phyloP scores from a whole-genome alignment of 2,329 filamentous ascomycete species.

The Neonectria magnoliae region DNA sequence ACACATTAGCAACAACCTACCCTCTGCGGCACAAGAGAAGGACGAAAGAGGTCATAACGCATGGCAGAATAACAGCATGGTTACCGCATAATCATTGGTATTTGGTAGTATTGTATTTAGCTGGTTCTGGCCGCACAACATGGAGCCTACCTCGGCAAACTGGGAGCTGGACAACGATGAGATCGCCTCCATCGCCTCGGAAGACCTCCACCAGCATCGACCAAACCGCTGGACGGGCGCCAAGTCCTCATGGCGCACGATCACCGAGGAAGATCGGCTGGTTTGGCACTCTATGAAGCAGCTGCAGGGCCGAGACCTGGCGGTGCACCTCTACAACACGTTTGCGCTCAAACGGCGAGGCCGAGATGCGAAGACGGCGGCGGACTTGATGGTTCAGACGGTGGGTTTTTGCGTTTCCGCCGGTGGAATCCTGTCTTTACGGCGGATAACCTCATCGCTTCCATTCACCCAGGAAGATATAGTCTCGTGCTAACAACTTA shows the following conservation, averaged over 20 bases:
- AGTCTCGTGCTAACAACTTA: background rate
- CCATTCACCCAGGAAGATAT: background rate
- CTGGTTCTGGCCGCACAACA: background rate
- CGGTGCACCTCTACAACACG: slow-evolving; percentile 81
- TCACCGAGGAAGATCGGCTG: slow-evolving; percentile 70
- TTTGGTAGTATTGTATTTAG: background rate
- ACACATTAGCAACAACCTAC: slow-evolving; percentile 16
- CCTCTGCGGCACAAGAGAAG: no score
- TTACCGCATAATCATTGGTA: no score
- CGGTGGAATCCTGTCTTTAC: background rate
- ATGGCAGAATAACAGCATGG: background rate
- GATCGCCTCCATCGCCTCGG: slow-evolving; percentile 57
- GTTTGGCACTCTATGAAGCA: slow-evolving; percentile 72
- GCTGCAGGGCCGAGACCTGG: slow-evolving; percentile 72
- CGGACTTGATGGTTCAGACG: slow-evolving; percentile 43
- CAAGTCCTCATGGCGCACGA: slow-evolving; percentile 71
- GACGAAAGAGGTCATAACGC: no score
- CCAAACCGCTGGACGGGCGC: slow-evolving; percentile 80
- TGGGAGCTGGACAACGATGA: slow-evolving; percentile 60
- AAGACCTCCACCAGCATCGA: slow-evolving; percentile 60
- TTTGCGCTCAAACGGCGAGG: slow-evolving; percentile 68
- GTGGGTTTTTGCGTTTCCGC: slow-evolving; percentile 32
- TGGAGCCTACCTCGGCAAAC: slow-evolving; percentile 36
- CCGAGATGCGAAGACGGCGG: slow-evolving; percentile 39
- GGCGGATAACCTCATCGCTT: background rate